Percentiles rank a stretch among this genome's conserved stretches.
Evolutionary conservation across 2,329 filamentous ascomycete genomes (phyloP).

Genomic region (Beauveria pseudobassiana): DNA sequence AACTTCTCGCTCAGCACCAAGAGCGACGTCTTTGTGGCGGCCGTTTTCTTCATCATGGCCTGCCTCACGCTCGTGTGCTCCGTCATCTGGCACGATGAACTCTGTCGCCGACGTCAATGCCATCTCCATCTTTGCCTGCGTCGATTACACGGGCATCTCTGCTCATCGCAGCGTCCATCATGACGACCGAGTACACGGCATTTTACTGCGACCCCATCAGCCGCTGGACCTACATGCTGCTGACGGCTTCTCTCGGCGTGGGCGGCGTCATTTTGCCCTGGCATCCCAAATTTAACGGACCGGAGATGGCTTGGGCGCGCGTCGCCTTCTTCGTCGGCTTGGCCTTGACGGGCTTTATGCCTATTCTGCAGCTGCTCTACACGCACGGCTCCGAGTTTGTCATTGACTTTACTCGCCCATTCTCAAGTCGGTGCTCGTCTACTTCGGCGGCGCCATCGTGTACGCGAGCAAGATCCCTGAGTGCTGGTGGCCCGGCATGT

Average conservation of each 20-base stretch:
- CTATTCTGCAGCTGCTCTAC: conserved; percentile 73
- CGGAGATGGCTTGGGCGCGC: conserved; percentile 86
- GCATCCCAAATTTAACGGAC: conserved; percentile 89
- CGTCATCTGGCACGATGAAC: conserved; percentile 98
- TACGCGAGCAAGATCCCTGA: conserved; percentile 93
- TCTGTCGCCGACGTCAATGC: conserved; percentile 83
- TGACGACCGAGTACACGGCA: conserved; percentile 96
- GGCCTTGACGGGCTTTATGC: conserved; percentile 80
- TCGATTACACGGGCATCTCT: conserved; percentile 96
- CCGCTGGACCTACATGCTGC: conserved; percentile 76
- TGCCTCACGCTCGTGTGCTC: conserved; percentile 93
- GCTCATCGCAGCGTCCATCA: conserved; percentile 89
- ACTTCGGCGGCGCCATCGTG: conserved; percentile 73
- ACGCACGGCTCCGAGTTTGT: conserved; percentile 75
- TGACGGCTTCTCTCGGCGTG: conserved; percentile 74
- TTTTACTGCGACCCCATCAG: conserved; percentile 95
- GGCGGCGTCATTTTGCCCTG: conserved; percentile 88
- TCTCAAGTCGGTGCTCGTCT: conserved; percentile 77
- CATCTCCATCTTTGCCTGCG: conserved; percentile 92
- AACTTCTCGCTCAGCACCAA: conserved; percentile 85
- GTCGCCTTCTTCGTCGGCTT: conserved; percentile 89
- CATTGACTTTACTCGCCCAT: conserved; percentile 81
- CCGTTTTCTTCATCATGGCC: conserved; percentile 92
- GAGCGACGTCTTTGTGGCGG: conserved; percentile 82
- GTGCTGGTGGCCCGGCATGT: conserved; percentile 83